These are phyloP conservation scores for Wallacemonas sp. DNA, from an alignment of 208 protist species.

Conservation along the genomic window DNA sequence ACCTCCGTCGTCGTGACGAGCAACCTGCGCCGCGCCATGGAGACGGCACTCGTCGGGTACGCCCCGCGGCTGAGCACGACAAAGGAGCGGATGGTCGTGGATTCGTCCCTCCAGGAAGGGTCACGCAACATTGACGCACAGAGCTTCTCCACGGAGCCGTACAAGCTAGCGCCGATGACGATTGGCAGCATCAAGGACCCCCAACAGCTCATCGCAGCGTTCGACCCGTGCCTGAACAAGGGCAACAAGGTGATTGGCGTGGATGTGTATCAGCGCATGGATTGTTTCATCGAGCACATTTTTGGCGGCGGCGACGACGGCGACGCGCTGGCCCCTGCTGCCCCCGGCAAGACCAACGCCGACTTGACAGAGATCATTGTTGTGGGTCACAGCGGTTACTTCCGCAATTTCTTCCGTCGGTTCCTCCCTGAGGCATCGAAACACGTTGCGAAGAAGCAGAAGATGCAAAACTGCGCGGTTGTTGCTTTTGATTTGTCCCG, in stretches of 20 bases:
- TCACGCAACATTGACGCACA: conserved; percentile 92
- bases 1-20: conserved; percentile 76
- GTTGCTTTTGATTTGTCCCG: conserved; percentile 78
- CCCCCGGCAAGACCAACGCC: conserved; percentile 41
- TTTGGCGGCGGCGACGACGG: conserved; percentile 44
- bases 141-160: conserved; percentile 69
- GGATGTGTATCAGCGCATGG: conserved; percentile 82
- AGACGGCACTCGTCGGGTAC: conserved; percentile 76
- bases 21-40: conserved; percentile 89
- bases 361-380: conserved; percentile 87
- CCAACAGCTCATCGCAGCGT: conserved; percentile 32
- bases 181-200: conserved; percentile 49
- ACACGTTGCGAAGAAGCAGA: conserved; percentile 76
- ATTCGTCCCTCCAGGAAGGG: conserved; percentile 89
- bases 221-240: conserved; percentile 75
- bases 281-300: conserved; percentile 74
- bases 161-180: conserved; percentile 70
- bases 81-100: conserved; percentile 75
- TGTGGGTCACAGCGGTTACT: conserved; percentile 91
- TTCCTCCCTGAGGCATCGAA: conserved; percentile 74
- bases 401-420: conserved; percentile 84
- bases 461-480: conserved; percentile 89
- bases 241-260: conserved; percentile 69
- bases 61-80: conserved; percentile 58
- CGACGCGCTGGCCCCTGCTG: conserved; percentile 22